Evolutionary conservation across 257 asterid species (phyloP).

Genomic region (Solanum raphanifolium): DNA sequence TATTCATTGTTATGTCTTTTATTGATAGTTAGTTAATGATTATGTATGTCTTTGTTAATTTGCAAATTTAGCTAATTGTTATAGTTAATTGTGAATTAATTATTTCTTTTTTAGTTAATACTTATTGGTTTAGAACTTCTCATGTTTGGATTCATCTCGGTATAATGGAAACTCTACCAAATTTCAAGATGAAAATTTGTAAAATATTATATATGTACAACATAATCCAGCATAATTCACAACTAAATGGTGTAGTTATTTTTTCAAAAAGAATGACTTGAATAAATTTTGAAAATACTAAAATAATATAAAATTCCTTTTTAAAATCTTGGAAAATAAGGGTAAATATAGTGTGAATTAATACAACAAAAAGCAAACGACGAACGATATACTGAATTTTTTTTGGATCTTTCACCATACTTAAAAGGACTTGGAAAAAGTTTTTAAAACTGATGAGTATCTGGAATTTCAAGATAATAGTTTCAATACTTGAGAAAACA

Average conservation of each 20-base stretch:
- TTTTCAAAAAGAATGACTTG: neutral
- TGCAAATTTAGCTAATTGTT: neutral
- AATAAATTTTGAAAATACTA: neutral
- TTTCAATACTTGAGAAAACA: too few species aligned
- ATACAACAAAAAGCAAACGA: neutral
- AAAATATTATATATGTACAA: neutral
- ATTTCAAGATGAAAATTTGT: neutral
- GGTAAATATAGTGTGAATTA: neutral
- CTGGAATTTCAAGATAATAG: too few species aligned
- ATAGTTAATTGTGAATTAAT: neutral
- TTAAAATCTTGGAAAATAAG: neutral
- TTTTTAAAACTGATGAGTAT: too few species aligned
- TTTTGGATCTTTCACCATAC: neutral
- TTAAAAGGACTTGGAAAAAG: neutral
- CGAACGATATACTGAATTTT: neutral
- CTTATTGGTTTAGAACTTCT: neutral
- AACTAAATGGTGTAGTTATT: neutral
- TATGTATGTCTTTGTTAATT: neutral
- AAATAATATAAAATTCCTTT: neutral
- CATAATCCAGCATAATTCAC: neutral
- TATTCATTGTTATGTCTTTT: neutral
- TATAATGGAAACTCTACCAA: neutral
- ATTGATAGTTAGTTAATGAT: neutral
- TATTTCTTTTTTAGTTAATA: neutral
- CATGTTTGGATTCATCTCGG: neutral